These are phyloP conservation scores for Fomitopsis palustris DNA, from an alignment of 1,284 basidiomycete genomes.

Conservation along the genomic window DNA sequence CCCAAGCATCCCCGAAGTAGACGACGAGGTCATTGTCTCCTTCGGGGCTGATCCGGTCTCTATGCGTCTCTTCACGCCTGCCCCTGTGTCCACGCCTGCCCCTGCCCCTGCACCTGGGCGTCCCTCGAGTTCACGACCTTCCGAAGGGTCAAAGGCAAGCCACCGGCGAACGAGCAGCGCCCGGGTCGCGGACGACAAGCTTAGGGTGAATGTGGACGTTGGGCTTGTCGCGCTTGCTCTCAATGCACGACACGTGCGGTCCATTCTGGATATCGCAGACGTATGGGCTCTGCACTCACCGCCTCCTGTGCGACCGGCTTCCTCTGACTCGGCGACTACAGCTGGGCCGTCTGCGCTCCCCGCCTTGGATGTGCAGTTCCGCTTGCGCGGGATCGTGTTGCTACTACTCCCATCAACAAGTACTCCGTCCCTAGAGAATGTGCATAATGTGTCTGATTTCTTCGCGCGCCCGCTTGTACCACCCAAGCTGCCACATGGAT, in stretches of 20 bases:
- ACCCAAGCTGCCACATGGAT: conserved; percentile 44
- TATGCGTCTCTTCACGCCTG: conserved; percentile 50
- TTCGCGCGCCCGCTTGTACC: conserved; percentile 56
- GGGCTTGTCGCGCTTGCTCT: conserved; percentile 53
- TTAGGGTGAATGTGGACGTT: conserved; percentile 30
- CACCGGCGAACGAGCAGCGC: neutral
- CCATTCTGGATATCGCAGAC: conserved; percentile 40
- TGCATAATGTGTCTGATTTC: conserved; percentile 34
- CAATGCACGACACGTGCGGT: conserved; percentile 49
- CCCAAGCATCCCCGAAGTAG: conserved; percentile 15
- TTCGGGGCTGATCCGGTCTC: conserved; percentile 55
- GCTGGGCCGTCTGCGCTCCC: conserved; percentile 22
- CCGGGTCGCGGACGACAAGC: conserved; percentile 10
- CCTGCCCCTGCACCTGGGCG: neutral
- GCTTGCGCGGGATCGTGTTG: conserved; percentile 47
- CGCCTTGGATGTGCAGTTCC: conserved; percentile 33
- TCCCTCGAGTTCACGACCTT: neutral
- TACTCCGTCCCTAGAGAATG: conserved; percentile 3
- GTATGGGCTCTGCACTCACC: conserved; percentile 32
- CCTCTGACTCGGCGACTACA: neutral
- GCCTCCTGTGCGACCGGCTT: neutral
- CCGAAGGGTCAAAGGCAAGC: neutral
- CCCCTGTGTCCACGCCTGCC: conserved; percentile 5
- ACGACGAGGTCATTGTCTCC: conserved; percentile 49
- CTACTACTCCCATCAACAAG: conserved; percentile 39